A percentile compares a stretch with the other conserved stretches of the same genome.
Evolutionary conservation across 1,139 yeast genomes (phyloP).

Genomic region (Geotrichum restrictum): DNA sequence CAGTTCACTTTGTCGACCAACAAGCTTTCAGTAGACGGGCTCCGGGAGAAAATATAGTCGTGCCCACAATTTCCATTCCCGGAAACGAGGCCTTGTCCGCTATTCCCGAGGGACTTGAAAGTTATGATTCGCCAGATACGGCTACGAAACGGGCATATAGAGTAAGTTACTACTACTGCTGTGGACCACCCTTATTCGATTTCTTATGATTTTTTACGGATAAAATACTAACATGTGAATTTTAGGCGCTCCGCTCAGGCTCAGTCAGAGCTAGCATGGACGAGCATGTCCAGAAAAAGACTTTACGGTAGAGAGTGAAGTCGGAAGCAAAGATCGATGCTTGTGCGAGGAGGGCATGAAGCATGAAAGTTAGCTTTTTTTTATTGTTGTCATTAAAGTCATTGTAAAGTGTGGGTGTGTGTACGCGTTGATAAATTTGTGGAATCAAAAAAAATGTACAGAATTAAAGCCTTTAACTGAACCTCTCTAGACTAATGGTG

Average conservation of each 20-base stretch:
- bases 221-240: neutral
- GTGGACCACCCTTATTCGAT: neutral
- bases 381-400: no score
- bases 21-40: constrained; percentile 6
- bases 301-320: neutral
- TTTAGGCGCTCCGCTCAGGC: constrained; percentile 2
- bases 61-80: constrained; percentile 4
- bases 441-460: neutral
- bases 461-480: no score
- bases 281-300: constrained; percentile 2
- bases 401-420: no score
- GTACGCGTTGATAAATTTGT: neutral
- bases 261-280: neutral
- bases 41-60: neutral
- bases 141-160: constrained; percentile 1
- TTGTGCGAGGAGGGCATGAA: no score
- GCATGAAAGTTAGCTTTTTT: no score
- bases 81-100: constrained; percentile 9
- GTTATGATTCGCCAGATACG: constrained; percentile 3
- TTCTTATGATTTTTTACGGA: neutral
- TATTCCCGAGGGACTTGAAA: constrained; percentile 13
- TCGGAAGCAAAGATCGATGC: no score
- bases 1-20: constrained; percentile 12
- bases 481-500: no score
- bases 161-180: constrained; percentile 8